Conservation (phyloP, 331 rosid genomes). For the Ulmus americana region DNA sequence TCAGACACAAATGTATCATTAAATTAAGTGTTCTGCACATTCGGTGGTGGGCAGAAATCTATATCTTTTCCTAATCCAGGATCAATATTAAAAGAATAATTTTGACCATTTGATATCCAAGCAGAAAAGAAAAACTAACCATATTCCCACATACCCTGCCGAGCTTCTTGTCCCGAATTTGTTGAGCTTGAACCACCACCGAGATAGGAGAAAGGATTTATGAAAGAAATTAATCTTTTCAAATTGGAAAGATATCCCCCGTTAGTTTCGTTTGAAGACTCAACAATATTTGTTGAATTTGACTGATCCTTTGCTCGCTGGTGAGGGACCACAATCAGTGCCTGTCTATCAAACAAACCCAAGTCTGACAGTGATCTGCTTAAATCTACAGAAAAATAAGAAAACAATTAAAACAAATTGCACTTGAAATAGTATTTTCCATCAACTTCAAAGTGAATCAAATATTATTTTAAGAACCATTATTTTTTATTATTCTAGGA, state of each 20-base stretch:
- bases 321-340: constrained; percentile 44
- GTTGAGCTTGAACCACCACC: constrained; percentile 37
- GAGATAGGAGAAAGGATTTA: constrained; percentile 50
- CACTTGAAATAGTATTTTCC: not conserved
- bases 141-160: constrained; percentile 25
- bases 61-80: not conserved
- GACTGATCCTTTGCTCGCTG: constrained; percentile 21
- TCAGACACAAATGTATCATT: not conserved
- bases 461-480: not conserved
- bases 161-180: constrained; percentile 29
- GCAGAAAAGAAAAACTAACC: constrained; percentile 34
- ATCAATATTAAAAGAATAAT: not conserved
- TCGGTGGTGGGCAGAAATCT: not conserved
- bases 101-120: not conserved
- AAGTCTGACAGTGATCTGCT: constrained; percentile 38
- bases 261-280: constrained; percentile 28
- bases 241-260: constrained; percentile 34
- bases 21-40: not conserved
- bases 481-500: not conserved
- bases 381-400: constrained; percentile 29
- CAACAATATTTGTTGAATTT: constrained; percentile 14
- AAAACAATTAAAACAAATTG: not conserved
- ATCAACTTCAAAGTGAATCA: not conserved
- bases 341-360: constrained; percentile 50
- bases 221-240: constrained; percentile 38